phyloP scores from a whole-genome alignment of 352 stramenopile species.

The Globisporangium cederbergense region DNA sequence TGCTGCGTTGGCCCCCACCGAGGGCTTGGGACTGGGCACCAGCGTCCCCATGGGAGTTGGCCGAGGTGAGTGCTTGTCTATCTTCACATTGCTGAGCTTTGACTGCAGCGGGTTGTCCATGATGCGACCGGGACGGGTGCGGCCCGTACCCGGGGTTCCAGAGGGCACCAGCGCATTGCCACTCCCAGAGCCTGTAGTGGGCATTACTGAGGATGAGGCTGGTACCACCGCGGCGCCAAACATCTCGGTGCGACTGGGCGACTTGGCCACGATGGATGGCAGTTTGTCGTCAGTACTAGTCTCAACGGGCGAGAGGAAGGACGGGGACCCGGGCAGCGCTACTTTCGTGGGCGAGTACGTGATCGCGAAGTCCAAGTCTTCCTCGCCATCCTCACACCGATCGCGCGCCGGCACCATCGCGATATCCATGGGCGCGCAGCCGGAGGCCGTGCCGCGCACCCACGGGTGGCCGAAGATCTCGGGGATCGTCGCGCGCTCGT shows the following conservation, averaged over 20 bases:
- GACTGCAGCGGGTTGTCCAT: constrained; percentile 50
- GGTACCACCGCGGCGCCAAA: constrained; percentile 9
- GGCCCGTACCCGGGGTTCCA: constrained; percentile 31
- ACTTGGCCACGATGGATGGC: constrained; percentile 48
- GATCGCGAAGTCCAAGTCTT: constrained; percentile 48
- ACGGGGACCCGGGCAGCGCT: constrained; percentile 23
- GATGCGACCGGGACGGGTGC: constrained; percentile 34
- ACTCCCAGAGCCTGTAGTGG: constrained; percentile 10
- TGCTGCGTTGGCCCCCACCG: background rate
- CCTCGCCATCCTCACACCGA: constrained; percentile 31
- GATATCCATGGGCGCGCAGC: constrained; percentile 28
- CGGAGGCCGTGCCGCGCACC: constrained; percentile 48
- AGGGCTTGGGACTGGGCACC: constrained; percentile 24
- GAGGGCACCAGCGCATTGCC: constrained; percentile 11
- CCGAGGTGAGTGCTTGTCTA: constrained; percentile 48
- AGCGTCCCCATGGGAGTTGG: constrained; percentile 20
- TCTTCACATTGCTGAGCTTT: constrained; percentile 27
- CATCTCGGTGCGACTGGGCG: constrained; percentile 37
- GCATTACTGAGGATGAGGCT: background rate
- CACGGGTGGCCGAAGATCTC: constrained; percentile 86
- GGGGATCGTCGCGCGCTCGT: constrained; percentile 75
- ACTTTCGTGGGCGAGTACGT: constrained; percentile 37
- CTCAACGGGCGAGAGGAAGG: constrained; percentile 19
- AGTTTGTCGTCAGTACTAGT: constrained; percentile 40
- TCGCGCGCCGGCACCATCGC: constrained; percentile 19